Conservation (phyloP, 2,329 filamentous ascomycete genomes). For the Ascochyta koolunga region DNA sequence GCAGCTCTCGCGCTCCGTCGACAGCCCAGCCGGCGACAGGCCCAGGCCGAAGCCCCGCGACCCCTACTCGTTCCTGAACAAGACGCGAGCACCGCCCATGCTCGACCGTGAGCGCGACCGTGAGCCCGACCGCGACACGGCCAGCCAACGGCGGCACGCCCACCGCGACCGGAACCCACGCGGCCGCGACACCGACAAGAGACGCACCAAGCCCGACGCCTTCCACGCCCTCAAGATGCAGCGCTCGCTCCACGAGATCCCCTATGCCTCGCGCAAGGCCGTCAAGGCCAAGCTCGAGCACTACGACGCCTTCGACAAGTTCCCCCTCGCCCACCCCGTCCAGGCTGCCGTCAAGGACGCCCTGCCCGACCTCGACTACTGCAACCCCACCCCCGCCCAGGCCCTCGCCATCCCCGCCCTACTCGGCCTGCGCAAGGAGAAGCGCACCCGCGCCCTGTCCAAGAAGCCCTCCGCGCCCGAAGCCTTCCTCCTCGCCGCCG, state of each 20-base stretch:
- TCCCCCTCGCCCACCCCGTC: slow-evolving; percentile 74
- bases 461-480: slow-evolving; percentile 54
- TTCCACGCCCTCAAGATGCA: slow-evolving; percentile 96
- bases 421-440: slow-evolving; percentile 61
- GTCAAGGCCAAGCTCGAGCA: slow-evolving; percentile 68
- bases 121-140: slow-evolving; percentile 14
- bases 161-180: slow-evolving; percentile 10
- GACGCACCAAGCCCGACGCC: slow-evolving; percentile 52
- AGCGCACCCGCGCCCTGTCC: slow-evolving; percentile 35
- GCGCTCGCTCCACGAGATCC: slow-evolving; percentile 73
- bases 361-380: slow-evolving; percentile 73
- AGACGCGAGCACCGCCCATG: slow-evolving; percentile 36
- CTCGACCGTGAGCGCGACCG: slow-evolving; percentile 27
- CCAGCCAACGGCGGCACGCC: slow-evolving; percentile 10
- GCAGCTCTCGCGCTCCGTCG: slow-evolving; percentile 54
- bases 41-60: slow-evolving; percentile 33
- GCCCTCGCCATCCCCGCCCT: slow-evolving; percentile 84
- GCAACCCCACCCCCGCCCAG: slow-evolving; percentile 88
- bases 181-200: slow-evolving; percentile 30
- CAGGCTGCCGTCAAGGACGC: slow-evolving; percentile 78
- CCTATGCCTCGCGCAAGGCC: slow-evolving; percentile 71
- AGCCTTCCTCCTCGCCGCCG: slow-evolving; percentile 84
- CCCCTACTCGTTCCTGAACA: slow-evolving; percentile 43
- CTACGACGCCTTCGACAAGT: slow-evolving; percentile 79
- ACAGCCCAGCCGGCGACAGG: slow-evolving; percentile 26